Evolutionary conservation across 1,284 basidiomycete species (phyloP).

Genomic region (Ganoderma lingzhi): DNA sequence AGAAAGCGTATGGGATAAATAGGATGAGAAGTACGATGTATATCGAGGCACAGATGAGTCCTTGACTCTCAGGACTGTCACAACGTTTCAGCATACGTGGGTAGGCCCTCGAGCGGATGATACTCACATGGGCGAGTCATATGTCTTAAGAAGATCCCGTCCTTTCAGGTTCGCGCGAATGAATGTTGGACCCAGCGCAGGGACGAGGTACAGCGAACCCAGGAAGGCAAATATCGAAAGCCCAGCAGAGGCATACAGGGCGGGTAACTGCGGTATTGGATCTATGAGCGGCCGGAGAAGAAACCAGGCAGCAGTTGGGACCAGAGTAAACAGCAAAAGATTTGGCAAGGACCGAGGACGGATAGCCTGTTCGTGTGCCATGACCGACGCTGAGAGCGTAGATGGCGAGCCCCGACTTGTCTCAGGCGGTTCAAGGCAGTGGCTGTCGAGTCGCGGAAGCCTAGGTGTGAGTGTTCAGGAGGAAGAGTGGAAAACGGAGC

Average conservation of each 20-base stretch:
- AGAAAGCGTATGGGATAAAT: constrained; percentile 92
- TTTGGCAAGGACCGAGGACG: constrained; percentile 61
- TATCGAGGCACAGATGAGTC: constrained; percentile 89
- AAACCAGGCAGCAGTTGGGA: constrained; percentile 77
- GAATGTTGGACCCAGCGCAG: constrained; percentile 78
- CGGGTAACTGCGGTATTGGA: constrained; percentile 72
- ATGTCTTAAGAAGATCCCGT: constrained; percentile 82
- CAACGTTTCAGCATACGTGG: neutral
- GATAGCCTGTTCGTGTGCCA: constrained; percentile 36
- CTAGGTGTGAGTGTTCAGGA: neutral
- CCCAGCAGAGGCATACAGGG: constrained; percentile 77
- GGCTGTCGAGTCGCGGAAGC: neutral
- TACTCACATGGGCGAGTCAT: constrained; percentile 76
- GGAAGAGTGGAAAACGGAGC: neutral
- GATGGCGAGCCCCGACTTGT: neutral
- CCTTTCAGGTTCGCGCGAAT: constrained; percentile 82
- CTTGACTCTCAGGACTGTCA: constrained; percentile 92
- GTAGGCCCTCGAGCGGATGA: neutral
- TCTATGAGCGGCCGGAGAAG: constrained; percentile 72
- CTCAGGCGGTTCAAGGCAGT: neutral
- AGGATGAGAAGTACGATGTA: constrained; percentile 89
- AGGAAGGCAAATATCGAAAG: constrained; percentile 85
- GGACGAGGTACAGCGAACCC: constrained; percentile 76
- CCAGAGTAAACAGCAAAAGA: constrained; percentile 59
- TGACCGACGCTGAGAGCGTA: constrained; percentile 2